Percentiles rank a stretch among this genome's conserved stretches.
Conservation (phyloP, 352 stramenopile genomes). For the Globisporangium paddicum region DNA sequence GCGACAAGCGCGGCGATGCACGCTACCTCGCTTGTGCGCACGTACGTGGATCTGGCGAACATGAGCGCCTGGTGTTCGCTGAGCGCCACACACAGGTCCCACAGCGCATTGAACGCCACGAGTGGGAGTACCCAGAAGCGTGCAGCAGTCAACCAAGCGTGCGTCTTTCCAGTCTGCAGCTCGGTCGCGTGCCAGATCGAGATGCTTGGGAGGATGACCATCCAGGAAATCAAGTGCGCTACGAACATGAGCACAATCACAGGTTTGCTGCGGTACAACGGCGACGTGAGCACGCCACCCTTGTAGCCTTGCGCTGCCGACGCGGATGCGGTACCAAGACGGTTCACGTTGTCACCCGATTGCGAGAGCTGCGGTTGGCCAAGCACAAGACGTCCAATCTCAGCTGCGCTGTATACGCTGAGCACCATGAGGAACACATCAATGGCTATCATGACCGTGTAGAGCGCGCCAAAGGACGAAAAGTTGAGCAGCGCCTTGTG, state of each 20-base stretch:
- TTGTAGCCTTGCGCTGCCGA: slow-evolving; percentile 20
- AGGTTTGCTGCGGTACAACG: slow-evolving; percentile 32
- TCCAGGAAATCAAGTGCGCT: slow-evolving; percentile 44
- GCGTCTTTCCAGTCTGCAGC: slow-evolving; percentile 15
- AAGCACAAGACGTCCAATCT: slow-evolving; percentile 29
- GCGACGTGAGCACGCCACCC: slow-evolving; percentile 28
- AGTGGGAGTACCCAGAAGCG: slow-evolving; percentile 33
- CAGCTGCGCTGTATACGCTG: slow-evolving; percentile 21
- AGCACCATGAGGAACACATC: slow-evolving; percentile 35
- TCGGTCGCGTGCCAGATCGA: slow-evolving; percentile 24
- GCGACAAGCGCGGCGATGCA: slow-evolving; percentile 9
- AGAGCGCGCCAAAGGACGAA: slow-evolving; percentile 38
- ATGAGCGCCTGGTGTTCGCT: slow-evolving; percentile 24
- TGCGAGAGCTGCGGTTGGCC: slow-evolving; percentile 3
- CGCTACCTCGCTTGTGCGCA: slow-evolving; percentile 29
- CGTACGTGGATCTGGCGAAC: slow-evolving; percentile 25
- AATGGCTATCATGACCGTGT: slow-evolving; percentile 33
- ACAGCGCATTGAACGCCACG: slow-evolving; percentile 29
- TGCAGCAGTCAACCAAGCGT: slow-evolving; percentile 32
- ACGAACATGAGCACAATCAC: slow-evolving; percentile 29
- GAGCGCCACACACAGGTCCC: slow-evolving; percentile 24
- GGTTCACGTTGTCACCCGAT: slow-evolving; percentile 21
- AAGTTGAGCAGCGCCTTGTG: slow-evolving; percentile 37
- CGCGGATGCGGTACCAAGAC: slow-evolving; percentile 3
- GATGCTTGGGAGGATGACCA: slow-evolving; percentile 34